These are phyloP conservation scores for Monosporascus sp. DNA, from an alignment of 2,329 filamentous ascomycete genomes.

Conservation along the genomic window DNA sequence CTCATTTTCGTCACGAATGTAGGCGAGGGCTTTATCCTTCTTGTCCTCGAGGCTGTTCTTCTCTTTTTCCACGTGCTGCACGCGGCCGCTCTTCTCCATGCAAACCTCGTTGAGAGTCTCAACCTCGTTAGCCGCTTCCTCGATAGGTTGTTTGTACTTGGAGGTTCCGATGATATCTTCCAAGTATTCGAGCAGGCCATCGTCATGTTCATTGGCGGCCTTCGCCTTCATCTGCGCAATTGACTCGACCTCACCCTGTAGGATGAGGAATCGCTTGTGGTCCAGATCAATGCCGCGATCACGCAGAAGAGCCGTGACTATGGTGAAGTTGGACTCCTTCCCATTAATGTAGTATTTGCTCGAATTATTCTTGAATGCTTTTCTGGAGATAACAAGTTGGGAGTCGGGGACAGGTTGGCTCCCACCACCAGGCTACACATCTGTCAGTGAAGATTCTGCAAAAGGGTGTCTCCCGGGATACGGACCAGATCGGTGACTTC, in stretches of 20 bases:
- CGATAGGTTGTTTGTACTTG: slow-evolving; percentile 95
- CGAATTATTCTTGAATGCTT: slow-evolving; percentile 94
- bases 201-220: slow-evolving; percentile 89
- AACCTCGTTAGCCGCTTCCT: slow-evolving; percentile 85
- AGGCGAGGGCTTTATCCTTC: slow-evolving; percentile 89
- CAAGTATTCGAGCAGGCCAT: slow-evolving; percentile 90
- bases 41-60: slow-evolving; percentile 90
- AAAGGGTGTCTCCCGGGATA: not conserved
- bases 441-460: slow-evolving; percentile 19
- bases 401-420: slow-evolving; percentile 77
- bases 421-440: slow-evolving; percentile 58
- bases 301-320: slow-evolving; percentile 79
- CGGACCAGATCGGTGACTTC: slow-evolving; percentile 80
- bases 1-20: slow-evolving; percentile 89
- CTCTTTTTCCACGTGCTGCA: slow-evolving; percentile 97
- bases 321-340: slow-evolving; percentile 84
- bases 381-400: slow-evolving; percentile 79
- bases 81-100: slow-evolving; percentile 87
- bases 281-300: slow-evolving; percentile 91
- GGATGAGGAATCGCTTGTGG: slow-evolving; percentile 94
- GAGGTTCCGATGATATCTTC: slow-evolving; percentile 99
- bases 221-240: slow-evolving; percentile 99
- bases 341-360: slow-evolving; percentile 98
- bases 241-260: slow-evolving; percentile 96
- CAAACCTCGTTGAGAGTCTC: slow-evolving; percentile 93